phyloP scores from a whole-genome alignment of 148 eudicot genomes.

The Silene uniflora region DNA sequence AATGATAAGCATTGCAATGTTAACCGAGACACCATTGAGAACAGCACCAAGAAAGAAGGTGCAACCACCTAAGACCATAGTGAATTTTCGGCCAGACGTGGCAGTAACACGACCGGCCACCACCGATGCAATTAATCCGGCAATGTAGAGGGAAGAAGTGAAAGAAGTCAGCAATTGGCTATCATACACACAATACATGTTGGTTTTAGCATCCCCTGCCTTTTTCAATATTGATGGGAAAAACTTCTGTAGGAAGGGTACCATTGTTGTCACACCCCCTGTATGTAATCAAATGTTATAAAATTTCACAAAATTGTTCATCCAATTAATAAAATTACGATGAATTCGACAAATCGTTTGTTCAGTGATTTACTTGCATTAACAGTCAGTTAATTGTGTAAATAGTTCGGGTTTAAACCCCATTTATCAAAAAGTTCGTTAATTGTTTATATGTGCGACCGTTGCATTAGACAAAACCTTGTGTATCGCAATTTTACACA shows the following conservation, averaged over 20 bases:
- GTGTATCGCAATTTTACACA: too few species aligned
- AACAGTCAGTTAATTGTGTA: too few species aligned
- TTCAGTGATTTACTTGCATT: too few species aligned
- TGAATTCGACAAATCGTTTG: too few species aligned
- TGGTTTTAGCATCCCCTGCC: constrained; percentile 38
- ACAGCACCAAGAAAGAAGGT: constrained; percentile 49
- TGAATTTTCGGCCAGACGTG: constrained; percentile 43
- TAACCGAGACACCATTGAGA: constrained; percentile 47
- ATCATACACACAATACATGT: constrained; percentile 49
- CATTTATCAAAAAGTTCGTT: too few species aligned
- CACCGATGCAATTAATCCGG: constrained; percentile 43
- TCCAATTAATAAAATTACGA: too few species aligned
- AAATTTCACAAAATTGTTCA: too few species aligned
- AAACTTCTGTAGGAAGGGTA: constrained; percentile 50
- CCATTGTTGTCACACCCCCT: constrained; percentile 74
- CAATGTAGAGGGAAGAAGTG: constrained; percentile 58
- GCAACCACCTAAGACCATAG: constrained; percentile 50
- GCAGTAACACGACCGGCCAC: constrained; percentile 43
- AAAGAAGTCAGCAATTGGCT: constrained; percentile 51
- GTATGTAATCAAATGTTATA: neutral
- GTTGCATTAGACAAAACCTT: too few species aligned
- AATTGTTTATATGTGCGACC: too few species aligned
- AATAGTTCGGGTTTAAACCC: too few species aligned
- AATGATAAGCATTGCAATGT: constrained; percentile 48
- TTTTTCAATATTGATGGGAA: constrained; percentile 45